These are phyloP conservation scores for Nemania sp. DNA, from an alignment of 2,329 filamentous ascomycete genomes.

Conservation along the genomic window DNA sequence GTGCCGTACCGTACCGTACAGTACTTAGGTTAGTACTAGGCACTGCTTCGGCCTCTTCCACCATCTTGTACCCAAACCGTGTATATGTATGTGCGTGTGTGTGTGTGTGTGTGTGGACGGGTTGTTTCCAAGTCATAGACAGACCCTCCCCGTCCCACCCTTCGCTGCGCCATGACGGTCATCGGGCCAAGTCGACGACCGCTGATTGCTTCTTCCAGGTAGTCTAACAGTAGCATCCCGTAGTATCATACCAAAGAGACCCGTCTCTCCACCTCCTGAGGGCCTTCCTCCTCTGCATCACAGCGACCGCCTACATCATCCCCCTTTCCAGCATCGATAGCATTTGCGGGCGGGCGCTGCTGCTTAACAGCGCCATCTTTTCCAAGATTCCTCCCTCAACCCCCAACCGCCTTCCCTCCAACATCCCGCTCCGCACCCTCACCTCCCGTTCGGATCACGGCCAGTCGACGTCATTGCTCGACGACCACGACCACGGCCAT, in stretches of 20 bases:
- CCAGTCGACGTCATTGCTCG: slow-evolving; percentile 53
- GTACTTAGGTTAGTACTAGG: no score
- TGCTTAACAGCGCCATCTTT: slow-evolving; percentile 73
- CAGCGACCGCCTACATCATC: slow-evolving; percentile 7
- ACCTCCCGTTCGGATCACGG: slow-evolving; percentile 47
- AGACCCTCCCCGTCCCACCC: slow-evolving; percentile 24
- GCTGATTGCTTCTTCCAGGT: slow-evolving; percentile 29
- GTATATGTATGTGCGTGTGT: slow-evolving; percentile 7
- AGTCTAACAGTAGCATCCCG: neutral
- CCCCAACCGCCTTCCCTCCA: slow-evolving; percentile 72
- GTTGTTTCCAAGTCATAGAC: slow-evolving; percentile 12
- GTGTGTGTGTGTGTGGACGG: slow-evolving; percentile 9
- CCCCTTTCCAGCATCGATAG: slow-evolving; percentile 33
- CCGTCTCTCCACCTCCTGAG: slow-evolving; percentile 43
- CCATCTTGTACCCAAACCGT: neutral
- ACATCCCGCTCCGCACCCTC: slow-evolving; percentile 85
- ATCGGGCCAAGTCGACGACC: slow-evolving; percentile 28
- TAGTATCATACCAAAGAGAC: neutral
- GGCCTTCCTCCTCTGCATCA: slow-evolving; percentile 29
- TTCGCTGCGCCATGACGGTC: slow-evolving; percentile 28
- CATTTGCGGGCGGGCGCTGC: slow-evolving; percentile 70
- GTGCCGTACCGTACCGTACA: neutral
- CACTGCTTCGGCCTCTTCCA: neutral
- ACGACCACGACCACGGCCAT: slow-evolving; percentile 48
- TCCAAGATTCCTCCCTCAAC: slow-evolving; percentile 84